These are phyloP conservation scores for Fonsecaea multimorphosa DNA, from an alignment of 2,329 filamentous ascomycete genomes.

Conservation along the genomic window DNA sequence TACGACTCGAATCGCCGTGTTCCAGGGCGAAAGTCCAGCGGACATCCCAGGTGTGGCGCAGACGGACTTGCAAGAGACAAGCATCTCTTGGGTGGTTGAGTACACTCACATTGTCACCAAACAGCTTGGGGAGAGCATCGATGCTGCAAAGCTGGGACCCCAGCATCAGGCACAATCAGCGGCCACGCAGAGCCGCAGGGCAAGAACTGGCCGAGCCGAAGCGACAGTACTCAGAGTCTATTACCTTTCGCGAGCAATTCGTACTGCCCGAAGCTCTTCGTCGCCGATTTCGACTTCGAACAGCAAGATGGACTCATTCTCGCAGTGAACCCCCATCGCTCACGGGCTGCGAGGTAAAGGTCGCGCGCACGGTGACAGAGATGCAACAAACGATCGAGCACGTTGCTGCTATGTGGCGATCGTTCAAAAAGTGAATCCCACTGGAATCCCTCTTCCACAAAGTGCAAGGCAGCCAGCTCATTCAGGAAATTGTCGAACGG, in stretches of 20 bases:
- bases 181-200: background rate
- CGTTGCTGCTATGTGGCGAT: background rate
- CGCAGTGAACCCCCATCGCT: too few species aligned
- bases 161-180: background rate
- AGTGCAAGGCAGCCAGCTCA: too few species aligned
- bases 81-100: background rate
- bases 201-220: background rate
- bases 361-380: background rate
- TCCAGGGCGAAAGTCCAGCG: background rate
- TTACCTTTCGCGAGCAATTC: background rate
- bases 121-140: background rate
- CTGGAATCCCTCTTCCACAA: background rate
- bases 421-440: background rate
- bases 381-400: background rate
- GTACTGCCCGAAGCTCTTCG: background rate
- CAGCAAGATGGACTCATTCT: too few species aligned
- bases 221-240: background rate
- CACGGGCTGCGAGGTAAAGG: too few species aligned
- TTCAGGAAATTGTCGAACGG: background rate
- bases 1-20: background rate
- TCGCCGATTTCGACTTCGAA: too few species aligned
- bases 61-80: background rate
- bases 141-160: background rate
- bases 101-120: background rate
- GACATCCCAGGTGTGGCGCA: background rate